Evolutionary conservation across 1,139 yeast species (phyloP).

Genomic region (Torulaspora pretoriensis): DNA sequence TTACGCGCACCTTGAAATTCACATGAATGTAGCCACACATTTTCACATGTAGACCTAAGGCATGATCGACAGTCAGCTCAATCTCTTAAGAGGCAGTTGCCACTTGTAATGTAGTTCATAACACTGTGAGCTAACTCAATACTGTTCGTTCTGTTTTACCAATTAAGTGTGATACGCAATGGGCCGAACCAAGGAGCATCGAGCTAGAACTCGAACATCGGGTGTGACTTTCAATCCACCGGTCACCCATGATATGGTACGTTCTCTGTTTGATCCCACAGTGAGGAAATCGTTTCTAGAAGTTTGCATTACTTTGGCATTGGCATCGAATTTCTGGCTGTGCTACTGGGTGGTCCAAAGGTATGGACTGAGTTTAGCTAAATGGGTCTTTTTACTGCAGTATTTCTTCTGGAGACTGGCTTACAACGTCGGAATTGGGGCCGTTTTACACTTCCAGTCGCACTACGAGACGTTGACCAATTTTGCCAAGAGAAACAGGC

Average conservation of each 20-base stretch:
- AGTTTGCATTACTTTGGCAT: slow-evolving; percentile 49
- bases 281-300: slow-evolving; percentile 68
- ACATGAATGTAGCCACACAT: not conserved
- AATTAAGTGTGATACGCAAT: not conserved
- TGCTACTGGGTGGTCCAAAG: slow-evolving; percentile 41
- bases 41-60: not conserved
- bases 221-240: slow-evolving; percentile 58
- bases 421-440: slow-evolving; percentile 79
- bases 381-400: slow-evolving; percentile 39
- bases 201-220: slow-evolving; percentile 30
- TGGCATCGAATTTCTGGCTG: slow-evolving; percentile 50
- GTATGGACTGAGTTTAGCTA: slow-evolving; percentile 21
- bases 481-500: slow-evolving; percentile 46
- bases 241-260: slow-evolving; percentile 80
- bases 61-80: too few relatives aligned
- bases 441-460: slow-evolving; percentile 64
- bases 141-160: not conserved
- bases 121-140: not conserved
- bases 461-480: slow-evolving; percentile 52
- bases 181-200: slow-evolving; percentile 2
- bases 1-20: not conserved
- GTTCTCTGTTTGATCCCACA: slow-evolving; percentile 75
- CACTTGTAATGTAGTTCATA: not conserved
- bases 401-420: slow-evolving; percentile 74
- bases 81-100: not conserved